phyloP scores from a whole-genome alignment of 2,329 filamentous ascomycete species.

The Calonectria henricotiae region DNA sequence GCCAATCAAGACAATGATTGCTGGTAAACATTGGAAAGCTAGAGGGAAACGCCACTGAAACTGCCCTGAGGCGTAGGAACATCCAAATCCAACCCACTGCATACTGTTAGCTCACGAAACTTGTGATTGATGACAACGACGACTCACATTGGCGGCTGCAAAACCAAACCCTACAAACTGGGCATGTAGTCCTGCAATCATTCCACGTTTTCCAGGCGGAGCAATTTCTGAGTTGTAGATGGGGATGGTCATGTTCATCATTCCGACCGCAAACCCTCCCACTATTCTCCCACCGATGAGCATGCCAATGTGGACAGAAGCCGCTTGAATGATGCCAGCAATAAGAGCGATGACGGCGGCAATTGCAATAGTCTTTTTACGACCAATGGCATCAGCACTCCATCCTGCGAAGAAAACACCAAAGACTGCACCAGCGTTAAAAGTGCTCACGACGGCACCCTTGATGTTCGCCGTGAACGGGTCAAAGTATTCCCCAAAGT shows the following conservation, averaged over 20 bases:
- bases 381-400: slow-evolving; percentile 23
- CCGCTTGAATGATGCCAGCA: slow-evolving; percentile 4
- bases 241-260: slow-evolving; percentile 32
- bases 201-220: slow-evolving; percentile 17
- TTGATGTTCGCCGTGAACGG: slow-evolving; percentile 15
- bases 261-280: slow-evolving; percentile 30
- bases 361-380: slow-evolving; percentile 9
- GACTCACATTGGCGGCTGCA: slow-evolving; percentile 8
- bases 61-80: slow-evolving; percentile 1
- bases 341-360: slow-evolving; percentile 5
- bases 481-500: slow-evolving; percentile 12
- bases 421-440: slow-evolving; percentile 1
- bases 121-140: not conserved
- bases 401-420: slow-evolving; percentile 23
- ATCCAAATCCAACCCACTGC: slow-evolving; percentile 28
- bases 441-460: slow-evolving; percentile 16
- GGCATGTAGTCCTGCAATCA: slow-evolving; percentile 31
- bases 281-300: slow-evolving; percentile 29
- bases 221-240: slow-evolving; percentile 38
- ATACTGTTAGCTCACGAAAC: not conserved
- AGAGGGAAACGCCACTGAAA: slow-evolving; percentile 29
- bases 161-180: slow-evolving; percentile 31
- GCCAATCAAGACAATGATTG: slow-evolving; percentile 3
- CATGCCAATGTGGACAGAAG: slow-evolving; percentile 18
- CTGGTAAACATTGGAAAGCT: slow-evolving; percentile 18